These are phyloP conservation scores for Mycena crocata DNA, from an alignment of 768 basidiomycete species.

Conservation along the genomic window DNA sequence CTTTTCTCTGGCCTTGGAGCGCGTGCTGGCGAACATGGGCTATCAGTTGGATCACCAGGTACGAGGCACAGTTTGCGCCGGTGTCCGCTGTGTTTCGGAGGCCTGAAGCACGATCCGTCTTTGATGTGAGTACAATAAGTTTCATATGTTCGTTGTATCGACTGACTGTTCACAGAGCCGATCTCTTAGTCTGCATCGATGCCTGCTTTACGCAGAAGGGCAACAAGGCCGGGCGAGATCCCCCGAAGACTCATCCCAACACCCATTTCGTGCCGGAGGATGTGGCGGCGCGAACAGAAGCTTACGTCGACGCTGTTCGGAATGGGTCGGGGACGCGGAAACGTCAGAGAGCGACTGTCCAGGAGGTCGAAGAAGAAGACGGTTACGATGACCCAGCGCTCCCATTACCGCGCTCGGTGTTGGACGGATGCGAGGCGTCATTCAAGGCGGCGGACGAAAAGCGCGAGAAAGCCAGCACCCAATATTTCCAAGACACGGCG, in stretches of 20 bases:
- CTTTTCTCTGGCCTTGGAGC: neutral
- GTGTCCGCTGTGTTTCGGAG: slow-evolving; percentile 15
- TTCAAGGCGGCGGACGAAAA: slow-evolving; percentile 22
- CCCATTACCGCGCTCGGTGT: neutral
- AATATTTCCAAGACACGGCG: neutral
- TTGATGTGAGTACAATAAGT: neutral
- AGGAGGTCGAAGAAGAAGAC: slow-evolving; percentile 9
- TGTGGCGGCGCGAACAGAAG: neutral
- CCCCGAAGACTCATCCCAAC: neutral
- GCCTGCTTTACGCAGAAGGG: slow-evolving; percentile 21
- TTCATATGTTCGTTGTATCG: neutral
- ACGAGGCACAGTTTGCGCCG: slow-evolving; percentile 12
- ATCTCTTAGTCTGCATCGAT: slow-evolving; percentile 2
- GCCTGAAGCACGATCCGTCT: neutral
- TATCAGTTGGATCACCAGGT: slow-evolving; percentile 6
- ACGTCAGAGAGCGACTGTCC: neutral
- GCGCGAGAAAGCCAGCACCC: neutral
- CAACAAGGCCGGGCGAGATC: slow-evolving; percentile 9
- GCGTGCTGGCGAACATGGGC: neutral
- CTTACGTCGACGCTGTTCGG: slow-evolving; percentile 12
- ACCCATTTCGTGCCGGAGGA: slow-evolving; percentile 12
- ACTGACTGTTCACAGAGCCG: neutral
- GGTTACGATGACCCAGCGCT: neutral
- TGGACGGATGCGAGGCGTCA: slow-evolving; percentile 9
- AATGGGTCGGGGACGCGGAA: neutral